Evolutionary conservation across 768 basidiomycete genomes (phyloP).

Genomic region (Baorangia bicolor): DNA sequence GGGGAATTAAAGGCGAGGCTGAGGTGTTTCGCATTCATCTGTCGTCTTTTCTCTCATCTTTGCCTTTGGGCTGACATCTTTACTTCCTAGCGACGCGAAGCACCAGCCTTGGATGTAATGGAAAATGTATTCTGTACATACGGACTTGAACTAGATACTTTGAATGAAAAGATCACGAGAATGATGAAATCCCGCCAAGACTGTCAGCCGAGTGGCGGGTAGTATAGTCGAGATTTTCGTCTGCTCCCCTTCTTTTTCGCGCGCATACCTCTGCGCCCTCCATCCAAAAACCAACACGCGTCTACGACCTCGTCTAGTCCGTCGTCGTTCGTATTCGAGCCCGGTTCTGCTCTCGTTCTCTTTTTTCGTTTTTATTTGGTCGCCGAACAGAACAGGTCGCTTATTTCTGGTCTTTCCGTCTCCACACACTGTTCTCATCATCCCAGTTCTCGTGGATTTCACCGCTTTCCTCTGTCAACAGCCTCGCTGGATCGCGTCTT

Average conservation of each 20-base stretch:
- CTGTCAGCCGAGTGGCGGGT: conserved; percentile 16
- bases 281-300: conserved; percentile 10
- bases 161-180: background rate
- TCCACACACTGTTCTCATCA: conserved; percentile 5
- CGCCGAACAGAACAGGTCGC: background rate
- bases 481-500: conserved; percentile 11
- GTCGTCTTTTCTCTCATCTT: background rate
- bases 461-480: conserved; percentile 3
- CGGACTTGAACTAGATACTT: background rate
- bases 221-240: conserved; percentile 1
- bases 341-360: background rate
- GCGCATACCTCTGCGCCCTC: conserved; percentile 1
- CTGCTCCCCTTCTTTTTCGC: conserved; percentile 8
- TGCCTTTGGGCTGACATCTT: conserved; percentile 1
- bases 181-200: background rate
- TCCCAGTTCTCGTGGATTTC: background rate
- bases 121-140: background rate
- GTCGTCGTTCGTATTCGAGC: background rate
- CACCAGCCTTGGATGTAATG: background rate
- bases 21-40: conserved; percentile 42
- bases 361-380: conserved; percentile 2
- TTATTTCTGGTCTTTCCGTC: background rate
- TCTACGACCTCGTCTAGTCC: background rate
- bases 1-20: conserved; percentile 90
- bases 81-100: background rate